A percentile compares a stretch with the other conserved stretches of the same genome.
Conservation (phyloP, 225 moss, liverwort and hornwort genomes). For the Pseudoscleropodium purum region DNA sequence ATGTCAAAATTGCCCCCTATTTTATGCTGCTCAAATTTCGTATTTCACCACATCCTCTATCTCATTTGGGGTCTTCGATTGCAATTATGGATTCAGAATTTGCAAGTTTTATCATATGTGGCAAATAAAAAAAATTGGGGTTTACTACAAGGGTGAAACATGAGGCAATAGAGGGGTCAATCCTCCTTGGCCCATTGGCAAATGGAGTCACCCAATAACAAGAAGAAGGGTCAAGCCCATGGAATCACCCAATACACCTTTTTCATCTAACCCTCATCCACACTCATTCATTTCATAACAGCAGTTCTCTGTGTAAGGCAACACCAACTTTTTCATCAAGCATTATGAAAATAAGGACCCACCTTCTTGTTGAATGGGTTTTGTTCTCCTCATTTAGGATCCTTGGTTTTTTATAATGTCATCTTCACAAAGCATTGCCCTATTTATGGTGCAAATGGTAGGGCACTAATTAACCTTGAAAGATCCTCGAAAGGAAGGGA, state of each 20-base stretch:
- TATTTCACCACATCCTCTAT: too few species aligned
- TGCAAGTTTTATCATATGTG: too few species aligned
- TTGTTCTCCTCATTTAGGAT: accelerated
- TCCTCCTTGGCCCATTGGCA: too few species aligned
- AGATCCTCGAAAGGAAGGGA: accelerated
- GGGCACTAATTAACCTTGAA: background rate
- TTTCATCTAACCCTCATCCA: background rate
- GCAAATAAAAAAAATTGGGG: too few species aligned
- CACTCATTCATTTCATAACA: background rate
- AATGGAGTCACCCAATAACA: background rate
- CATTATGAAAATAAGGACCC: background rate
- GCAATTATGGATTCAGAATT: too few species aligned
- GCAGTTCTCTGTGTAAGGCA: background rate
- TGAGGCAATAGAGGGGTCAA: too few species aligned
- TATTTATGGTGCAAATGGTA: accelerated
- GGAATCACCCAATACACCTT: background rate
- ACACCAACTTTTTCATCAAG: accelerated
- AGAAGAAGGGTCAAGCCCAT: too few species aligned
- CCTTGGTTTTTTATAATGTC: background rate
- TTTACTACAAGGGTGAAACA: too few species aligned
- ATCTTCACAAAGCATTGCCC: too few species aligned
- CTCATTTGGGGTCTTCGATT: too few species aligned
- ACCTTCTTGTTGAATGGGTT: background rate
- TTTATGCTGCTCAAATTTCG: too few species aligned
- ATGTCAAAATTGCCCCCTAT: too few species aligned